Base-by-base conservation (phyloP, 164 flowering plant genomes). In the Vitis amurensis region DNA sequence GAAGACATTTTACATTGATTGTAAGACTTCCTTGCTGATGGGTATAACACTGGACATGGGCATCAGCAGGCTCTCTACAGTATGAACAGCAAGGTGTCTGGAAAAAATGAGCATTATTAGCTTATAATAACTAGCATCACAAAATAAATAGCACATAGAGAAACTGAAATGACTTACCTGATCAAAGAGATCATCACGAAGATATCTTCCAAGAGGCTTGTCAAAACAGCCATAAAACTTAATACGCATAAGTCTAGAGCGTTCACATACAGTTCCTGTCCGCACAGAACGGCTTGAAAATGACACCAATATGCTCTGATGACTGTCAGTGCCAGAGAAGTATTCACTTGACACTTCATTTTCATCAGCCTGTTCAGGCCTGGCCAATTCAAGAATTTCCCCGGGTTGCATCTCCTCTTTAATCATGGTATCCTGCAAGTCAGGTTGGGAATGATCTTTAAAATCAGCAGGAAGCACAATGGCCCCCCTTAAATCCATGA, bases 1-100 rank as follows among this genome's bases (percentile, higher is more conserved):
- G 79, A 27, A 89, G 80, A 16, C 85, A 78, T 71, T 74, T 87
- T 49, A 94, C 97, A 82, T 86, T 83, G 56, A 92, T 87, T 8
- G 94, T 88, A 27, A 94, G 91, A 78, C 82, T 91, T 19, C 97
- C 98, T 61, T 91, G 92, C 84, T 88, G 93, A 68, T 92, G 98
- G 4, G 91, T 91, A 70, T 83, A 94, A 64, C 97, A 92, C 29
- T 78, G 82, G 8, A 92, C 85, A 82, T 92, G 98, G 70, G 92
- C 91, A 76, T 92, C 94, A 59, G 89, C 79, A 15, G 89, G 79
- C 77, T 87, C 92, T 51, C 88, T 85, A 79, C 98, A 94, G 27
- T 83, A 79, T 37, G 71, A 78, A 69, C 97, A 94, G 70, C 62
- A 67, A 31, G 82, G 78, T 71, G 86, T 74, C 98, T 94, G 88